These are phyloP conservation scores for Pseudogymnoascus sp. DNA, from an alignment of 2,329 filamentous ascomycete species.

Conservation along the genomic window DNA sequence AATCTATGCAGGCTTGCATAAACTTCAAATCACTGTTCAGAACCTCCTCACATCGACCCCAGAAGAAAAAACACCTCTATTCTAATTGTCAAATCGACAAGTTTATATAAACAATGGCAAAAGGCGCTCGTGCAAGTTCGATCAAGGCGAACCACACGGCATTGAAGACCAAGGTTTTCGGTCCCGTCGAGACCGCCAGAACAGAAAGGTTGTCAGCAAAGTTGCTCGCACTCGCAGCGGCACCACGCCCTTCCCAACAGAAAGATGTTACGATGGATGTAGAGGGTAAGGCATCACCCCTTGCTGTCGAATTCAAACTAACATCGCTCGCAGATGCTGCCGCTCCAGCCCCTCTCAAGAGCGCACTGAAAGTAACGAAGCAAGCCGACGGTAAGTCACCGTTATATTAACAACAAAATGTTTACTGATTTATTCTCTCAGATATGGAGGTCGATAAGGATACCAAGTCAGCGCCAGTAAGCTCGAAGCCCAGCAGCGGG, in stretches of 20 bases:
- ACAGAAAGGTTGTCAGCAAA: conserved; percentile 79
- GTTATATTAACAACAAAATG: neutral
- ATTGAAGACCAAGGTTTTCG: conserved; percentile 75
- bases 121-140: conserved; percentile 70
- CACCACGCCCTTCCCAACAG: conserved; percentile 56
- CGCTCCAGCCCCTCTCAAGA: conserved; percentile 11
- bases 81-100: neutral
- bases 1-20: conserved; percentile 9
- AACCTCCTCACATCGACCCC: neutral
- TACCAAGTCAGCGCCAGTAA: conserved; percentile 28
- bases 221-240: conserved; percentile 69
- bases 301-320: neutral
- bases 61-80: neutral
- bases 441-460: conserved; percentile 51
- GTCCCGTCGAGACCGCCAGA: conserved; percentile 70
- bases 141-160: conserved; percentile 77
- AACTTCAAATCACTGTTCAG: neutral
- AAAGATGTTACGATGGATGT: conserved; percentile 45
- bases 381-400: conserved; percentile 22
- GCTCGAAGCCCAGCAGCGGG: conserved; percentile 35
- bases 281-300: conserved; percentile 24
- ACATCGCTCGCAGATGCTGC: neutral
- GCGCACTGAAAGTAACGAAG: conserved; percentile 16
- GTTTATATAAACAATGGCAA: conserved; percentile 61
- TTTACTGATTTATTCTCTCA: conserved; percentile 13